These are phyloP conservation scores for Stagonosporopsis tanaceti DNA, from an alignment of 2,329 filamentous ascomycete genomes.

Conservation along the genomic window DNA sequence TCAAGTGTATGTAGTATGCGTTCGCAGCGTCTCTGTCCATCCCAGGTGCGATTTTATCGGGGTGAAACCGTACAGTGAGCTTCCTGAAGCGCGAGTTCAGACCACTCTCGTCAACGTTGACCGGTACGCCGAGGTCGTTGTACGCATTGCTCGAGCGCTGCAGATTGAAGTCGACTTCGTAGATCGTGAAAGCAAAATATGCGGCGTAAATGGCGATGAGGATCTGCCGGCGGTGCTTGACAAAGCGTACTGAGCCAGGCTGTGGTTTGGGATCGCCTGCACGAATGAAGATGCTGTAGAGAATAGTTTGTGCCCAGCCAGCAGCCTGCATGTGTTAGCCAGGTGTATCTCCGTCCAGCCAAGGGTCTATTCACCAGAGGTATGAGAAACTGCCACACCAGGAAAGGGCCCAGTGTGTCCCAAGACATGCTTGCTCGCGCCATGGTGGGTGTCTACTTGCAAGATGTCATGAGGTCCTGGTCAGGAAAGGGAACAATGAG, in stretches of 20 bases:
- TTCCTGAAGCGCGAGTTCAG: slow-evolving; percentile 87
- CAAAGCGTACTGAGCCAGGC: slow-evolving; percentile 72
- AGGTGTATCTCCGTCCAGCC: not conserved
- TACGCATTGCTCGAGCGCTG: slow-evolving; percentile 79
- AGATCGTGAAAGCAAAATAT: slow-evolving; percentile 91
- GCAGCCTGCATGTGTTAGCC: slow-evolving; percentile 40
- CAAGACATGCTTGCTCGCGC: slow-evolving; percentile 35
- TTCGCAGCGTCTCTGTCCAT: slow-evolving; percentile 43
- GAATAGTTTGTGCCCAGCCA: slow-evolving; percentile 71
- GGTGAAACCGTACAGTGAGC: slow-evolving; percentile 70
- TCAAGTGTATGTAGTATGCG: slow-evolving; percentile 79
- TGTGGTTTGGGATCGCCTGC: slow-evolving; percentile 82
- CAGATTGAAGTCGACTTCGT: slow-evolving; percentile 86
- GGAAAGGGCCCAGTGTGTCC: slow-evolving; percentile 42
- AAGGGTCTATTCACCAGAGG: slow-evolving; percentile 31
- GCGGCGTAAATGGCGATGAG: slow-evolving; percentile 80
- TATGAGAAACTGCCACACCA: slow-evolving; percentile 49
- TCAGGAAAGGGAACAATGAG: slow-evolving; percentile 1
- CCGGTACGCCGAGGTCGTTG: slow-evolving; percentile 73
- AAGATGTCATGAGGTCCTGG: not conserved
- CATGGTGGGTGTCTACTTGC: slow-evolving; percentile 25
- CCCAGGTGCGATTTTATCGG: slow-evolving; percentile 73
- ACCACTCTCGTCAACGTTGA: slow-evolving; percentile 73
- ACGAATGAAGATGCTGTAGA: slow-evolving; percentile 88
- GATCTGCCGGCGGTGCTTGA: slow-evolving; percentile 80